Percentiles rank a stretch among this genome's conserved stretches.
Evolutionary conservation across 495 filamentous ascomycete species (phyloP).

Genomic region (Articulospora tetracladia): DNA sequence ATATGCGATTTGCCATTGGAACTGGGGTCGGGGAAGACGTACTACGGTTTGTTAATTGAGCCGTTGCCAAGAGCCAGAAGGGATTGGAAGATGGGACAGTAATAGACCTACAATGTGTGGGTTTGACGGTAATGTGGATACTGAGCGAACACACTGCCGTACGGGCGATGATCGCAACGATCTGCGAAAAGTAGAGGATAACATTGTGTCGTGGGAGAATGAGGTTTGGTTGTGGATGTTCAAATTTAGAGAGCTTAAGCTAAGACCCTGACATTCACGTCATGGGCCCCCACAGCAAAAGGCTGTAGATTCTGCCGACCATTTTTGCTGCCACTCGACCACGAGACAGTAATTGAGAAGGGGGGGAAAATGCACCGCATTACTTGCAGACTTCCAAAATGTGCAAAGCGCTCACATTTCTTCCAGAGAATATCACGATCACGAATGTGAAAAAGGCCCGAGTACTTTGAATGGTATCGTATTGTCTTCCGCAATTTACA

Average conservation of each 20-base stretch:
- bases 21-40: conserved; percentile 23
- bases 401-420: no score
- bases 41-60: conserved; percentile 17
- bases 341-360: no score
- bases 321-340: no score
- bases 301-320: no score
- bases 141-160: conserved; percentile 10
- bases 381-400: no score
- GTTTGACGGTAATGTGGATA: conserved; percentile 53
- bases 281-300: not conserved
- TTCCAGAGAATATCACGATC: not conserved
- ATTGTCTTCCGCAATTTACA: conserved; percentile 17
- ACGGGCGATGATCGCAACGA: not conserved
- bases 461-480: conserved; percentile 11
- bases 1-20: conserved; percentile 35
- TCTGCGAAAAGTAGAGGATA: conserved; percentile 12
- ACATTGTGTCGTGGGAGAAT: conserved; percentile 6
- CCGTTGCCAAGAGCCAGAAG: not conserved
- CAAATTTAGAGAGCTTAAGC: not conserved
- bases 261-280: conserved; percentile 2
- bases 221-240: not conserved
- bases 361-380: no score
- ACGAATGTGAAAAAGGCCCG: not conserved
- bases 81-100: not conserved
- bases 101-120: conserved; percentile 41